Evolutionary conservation across 2,329 filamentous ascomycete genomes (phyloP), one percentile per base, ranked within the genome.

Genomic region (Alternaria sp.): DNA sequence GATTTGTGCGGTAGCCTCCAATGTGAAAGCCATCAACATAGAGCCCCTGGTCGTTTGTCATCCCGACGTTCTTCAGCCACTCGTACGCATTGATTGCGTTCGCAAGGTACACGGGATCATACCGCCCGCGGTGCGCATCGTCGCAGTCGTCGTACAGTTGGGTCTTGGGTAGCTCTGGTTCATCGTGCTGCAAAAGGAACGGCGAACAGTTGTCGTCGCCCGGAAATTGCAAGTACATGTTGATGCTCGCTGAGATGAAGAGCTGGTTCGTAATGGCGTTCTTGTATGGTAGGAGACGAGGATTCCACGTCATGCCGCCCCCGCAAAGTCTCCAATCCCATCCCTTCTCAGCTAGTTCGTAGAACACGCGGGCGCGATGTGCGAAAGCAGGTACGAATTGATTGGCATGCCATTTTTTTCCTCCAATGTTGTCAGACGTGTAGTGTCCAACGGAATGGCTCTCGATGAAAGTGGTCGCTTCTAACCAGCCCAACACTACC

Each of bases 231-330:
- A 95, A 85, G 74, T 96, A 97, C 94, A 98, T 97, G 54, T 86
- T 87, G 36, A 94, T 86, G 22, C 91, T 95, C 0, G 92, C 93
- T 0, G 94, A 85, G 61, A 97, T 92, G 80, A 87, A 97, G 1
- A 97, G 86, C 75, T 97, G 88, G 73, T 97, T 97, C 30, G 94
- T 98, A 70, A 98, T 96, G 64, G 94, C 93, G 72, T 98, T 98
- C 75, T 97, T 98, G 82, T 97, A 98, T 0, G 93, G 93, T 22
- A 73, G 44, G 39, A 85, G 79, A 36, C 87, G 86, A 3, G 92
- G 92, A 67, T 91, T 96, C 94, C 94, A 98, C 14, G 88, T 86
- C 91, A 98, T 96, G 44, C 94, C 94, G 22, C 94, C 94, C 5
- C 86, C 86, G 71, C 94, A 98, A 5, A 96, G 85, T 24, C 83